Base-by-base conservation (phyloP, 495 filamentous ascomycete genomes). In the Hypoxylon fragiforme region DNA sequence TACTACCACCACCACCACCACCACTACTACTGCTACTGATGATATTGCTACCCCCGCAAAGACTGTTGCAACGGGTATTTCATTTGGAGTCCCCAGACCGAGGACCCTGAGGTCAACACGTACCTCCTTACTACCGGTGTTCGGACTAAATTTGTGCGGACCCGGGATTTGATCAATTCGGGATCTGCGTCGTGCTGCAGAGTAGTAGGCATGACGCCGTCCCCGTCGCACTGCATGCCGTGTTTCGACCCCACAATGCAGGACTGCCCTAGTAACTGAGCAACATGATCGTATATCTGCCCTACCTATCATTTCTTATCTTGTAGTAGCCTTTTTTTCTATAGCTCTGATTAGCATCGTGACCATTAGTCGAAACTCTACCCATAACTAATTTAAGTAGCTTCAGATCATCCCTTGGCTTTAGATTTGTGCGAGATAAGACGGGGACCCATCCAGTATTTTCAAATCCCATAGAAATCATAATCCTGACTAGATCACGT, bases 81-180 rank as follows among this genome's bases (percentile, higher is more conserved):
- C 16, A 46, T 19, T 26, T 38, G 50, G 51, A 56, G 24, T 46
- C 47, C 42, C 35, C 42, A 55, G 46, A 48, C 47, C 39, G 40
- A 47, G 45, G 32, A 7, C 0, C 4, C 24, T 4, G 15, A 41
- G 8, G 13, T 1, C 18, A 19, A 21, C 46, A 50, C 51, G 41
- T 55, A 55, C 40, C 40, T 40, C 42, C 16, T 13, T 30, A 12
- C 30, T 13, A 14, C 57, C 57, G 57, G 57, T 61, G 42, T 61
- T 61, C 57, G 57, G 57, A 46, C 47, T 55, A 47, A 35, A n/a
- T n/a, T n/a, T 5, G 19, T 9, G 38, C 46, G 42, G 54, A 46
- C 35, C 54, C 62, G 62, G 62, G 62, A 62, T 65, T 65, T 65
- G 62, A 39, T 65, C n/a, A 32, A 19, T 40, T 65, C 62, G 62